Evolutionary conservation across 108 stramenopile genomes (phyloP).

Genomic region (Nannochloropsis gaditana): DNA sequence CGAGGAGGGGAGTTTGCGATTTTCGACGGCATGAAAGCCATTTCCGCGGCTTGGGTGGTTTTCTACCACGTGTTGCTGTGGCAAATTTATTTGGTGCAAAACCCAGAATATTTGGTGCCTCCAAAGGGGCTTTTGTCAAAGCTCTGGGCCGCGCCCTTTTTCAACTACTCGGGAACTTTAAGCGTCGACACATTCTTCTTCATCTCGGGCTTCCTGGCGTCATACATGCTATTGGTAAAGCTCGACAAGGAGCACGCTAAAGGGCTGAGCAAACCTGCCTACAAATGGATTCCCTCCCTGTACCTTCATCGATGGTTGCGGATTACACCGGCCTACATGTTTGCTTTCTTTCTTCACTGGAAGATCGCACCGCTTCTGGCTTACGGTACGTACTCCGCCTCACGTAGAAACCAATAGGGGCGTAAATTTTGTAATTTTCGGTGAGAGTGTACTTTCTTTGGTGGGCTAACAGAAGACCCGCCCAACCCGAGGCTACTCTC

Average conservation of each 20-base stretch:
- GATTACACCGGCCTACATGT: slow-evolving; percentile 46
- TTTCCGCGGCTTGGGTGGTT: slow-evolving; percentile 51
- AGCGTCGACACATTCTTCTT: slow-evolving; percentile 58
- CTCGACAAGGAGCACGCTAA: background rate
- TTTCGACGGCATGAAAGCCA: slow-evolving; percentile 37
- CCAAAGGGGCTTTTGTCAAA: slow-evolving; percentile 22
- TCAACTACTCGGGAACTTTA: slow-evolving; percentile 37
- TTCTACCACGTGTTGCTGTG: slow-evolving; percentile 38
- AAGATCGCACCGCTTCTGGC: slow-evolving; percentile 45
- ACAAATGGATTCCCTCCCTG: slow-evolving; percentile 42
- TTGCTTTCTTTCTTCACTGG: slow-evolving; percentile 49
- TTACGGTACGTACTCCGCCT: slow-evolving; percentile 26
- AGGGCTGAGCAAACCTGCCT: background rate
- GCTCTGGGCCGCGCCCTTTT: slow-evolving; percentile 18
- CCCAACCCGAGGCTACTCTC: too few species aligned
- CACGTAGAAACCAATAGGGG: background rate
- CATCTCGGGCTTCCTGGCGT: slow-evolving; percentile 51
- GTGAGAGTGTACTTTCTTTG: too few species aligned
- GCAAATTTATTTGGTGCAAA: slow-evolving; percentile 22
- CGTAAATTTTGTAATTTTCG: too few species aligned
- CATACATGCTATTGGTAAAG: slow-evolving; percentile 43
- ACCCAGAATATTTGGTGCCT: slow-evolving; percentile 33
- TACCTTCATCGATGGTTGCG: slow-evolving; percentile 50
- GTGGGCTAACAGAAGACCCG: too few species aligned
- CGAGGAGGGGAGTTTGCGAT: slow-evolving; percentile 18